Conservation (phyloP, 306 rosid species). For the Inga oerstediana region DNA sequence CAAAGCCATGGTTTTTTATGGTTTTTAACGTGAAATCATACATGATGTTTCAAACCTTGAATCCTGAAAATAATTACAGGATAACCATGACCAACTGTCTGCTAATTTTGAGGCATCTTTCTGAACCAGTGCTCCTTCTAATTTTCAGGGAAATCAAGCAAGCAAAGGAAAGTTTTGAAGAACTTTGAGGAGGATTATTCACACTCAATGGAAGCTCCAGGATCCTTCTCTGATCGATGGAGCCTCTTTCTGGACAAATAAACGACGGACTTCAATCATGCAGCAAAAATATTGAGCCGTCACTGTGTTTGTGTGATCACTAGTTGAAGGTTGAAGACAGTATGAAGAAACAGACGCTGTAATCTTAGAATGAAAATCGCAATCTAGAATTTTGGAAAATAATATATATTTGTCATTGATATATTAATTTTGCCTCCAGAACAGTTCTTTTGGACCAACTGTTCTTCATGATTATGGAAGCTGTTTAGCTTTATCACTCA, state of each 20-base stretch:
- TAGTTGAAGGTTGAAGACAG: not conserved
- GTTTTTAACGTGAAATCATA: not conserved
- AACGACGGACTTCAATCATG: conserved; percentile 34
- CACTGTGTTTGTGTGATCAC: not conserved
- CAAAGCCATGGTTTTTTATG: not conserved
- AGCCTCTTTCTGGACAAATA: conserved; percentile 29
- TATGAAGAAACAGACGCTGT: not conserved
- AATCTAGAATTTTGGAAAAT: conserved; percentile 7
- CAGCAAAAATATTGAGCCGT: not conserved
- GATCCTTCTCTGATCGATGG: conserved; percentile 22
- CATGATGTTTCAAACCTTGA: not conserved
- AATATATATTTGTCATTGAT: not conserved
- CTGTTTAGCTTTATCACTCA: conserved; percentile 5
- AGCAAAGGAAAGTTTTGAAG: conserved; percentile 41
- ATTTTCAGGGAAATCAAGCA: conserved; percentile 59
- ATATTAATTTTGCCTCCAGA: not conserved
- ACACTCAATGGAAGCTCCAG: conserved; percentile 32
- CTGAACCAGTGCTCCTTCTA: conserved; percentile 27
- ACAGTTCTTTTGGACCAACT: conserved; percentile 9
- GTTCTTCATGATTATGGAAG: not conserved
- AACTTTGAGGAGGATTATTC: conserved; percentile 38
- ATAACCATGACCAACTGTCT: conserved; percentile 8
- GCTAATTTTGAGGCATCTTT: not conserved
- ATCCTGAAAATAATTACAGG: not conserved
- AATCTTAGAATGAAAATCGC: conserved; percentile 4